phyloP scores from a whole-genome alignment of 495 filamentous ascomycete genomes.

The Xylaria grammica region DNA sequence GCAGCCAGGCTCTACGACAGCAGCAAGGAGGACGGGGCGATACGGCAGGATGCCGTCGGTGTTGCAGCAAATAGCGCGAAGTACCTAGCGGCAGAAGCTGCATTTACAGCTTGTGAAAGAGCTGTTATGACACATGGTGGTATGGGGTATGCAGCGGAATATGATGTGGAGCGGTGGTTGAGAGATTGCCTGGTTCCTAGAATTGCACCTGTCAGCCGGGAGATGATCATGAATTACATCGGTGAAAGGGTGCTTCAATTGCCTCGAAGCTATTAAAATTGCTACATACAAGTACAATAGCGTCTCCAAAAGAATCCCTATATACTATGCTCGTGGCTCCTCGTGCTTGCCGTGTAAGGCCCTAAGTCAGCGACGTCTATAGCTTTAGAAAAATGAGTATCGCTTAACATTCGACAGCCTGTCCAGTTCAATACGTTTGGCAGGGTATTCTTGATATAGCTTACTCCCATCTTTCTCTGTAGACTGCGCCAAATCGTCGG shows the following conservation, averaged over 20 bases:
- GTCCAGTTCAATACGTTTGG: neutral
- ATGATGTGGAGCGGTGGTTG: constrained; percentile 78
- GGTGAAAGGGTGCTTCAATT: constrained; percentile 70
- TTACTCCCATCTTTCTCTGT: neutral
- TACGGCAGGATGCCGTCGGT: constrained; percentile 67
- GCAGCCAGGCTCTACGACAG: constrained; percentile 74
- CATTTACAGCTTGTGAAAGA: constrained; percentile 74
- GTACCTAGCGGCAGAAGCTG: constrained; percentile 80
- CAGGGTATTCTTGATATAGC: too few relatives aligned
- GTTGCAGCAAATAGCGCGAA: constrained; percentile 79
- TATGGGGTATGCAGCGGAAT: constrained; percentile 81
- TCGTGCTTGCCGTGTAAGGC: too few relatives aligned
- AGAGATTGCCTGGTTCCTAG: constrained; percentile 76
- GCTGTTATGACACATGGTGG: constrained; percentile 71
- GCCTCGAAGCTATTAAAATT: constrained; percentile 54
- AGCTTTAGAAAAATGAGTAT: too few relatives aligned
- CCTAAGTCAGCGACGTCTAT: too few relatives aligned
- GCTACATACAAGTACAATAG: neutral
- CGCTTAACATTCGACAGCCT: neutral
- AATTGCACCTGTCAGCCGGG: constrained; percentile 75
- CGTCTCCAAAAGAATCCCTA: neutral
- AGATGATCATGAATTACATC: constrained; percentile 85
- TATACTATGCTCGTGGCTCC: too few relatives aligned
- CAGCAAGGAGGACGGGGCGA: constrained; percentile 55
- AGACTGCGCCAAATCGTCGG: neutral